Conservation (phyloP, 1,139 yeast genomes). For the Saccharomycopsis phalli region DNA sequence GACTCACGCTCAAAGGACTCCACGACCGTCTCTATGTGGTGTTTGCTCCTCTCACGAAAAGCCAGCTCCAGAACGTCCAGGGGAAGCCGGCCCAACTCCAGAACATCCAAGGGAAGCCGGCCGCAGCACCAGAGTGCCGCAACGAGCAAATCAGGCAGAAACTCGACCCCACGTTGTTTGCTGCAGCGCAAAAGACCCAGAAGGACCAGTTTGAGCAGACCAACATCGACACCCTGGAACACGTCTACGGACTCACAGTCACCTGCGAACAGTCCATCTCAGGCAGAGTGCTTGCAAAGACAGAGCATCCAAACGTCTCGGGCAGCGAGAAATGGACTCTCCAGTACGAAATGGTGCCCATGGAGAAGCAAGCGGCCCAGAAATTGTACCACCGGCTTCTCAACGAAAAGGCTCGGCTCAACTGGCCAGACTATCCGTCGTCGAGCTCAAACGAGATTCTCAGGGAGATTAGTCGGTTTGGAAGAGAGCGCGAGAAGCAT, state of each 20-base stretch:
- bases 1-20: slow-evolving; percentile 15
- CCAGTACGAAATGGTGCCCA: slow-evolving; percentile 22
- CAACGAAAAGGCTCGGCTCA: slow-evolving; percentile 18
- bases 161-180: slow-evolving; percentile 4
- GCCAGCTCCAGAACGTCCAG: slow-evolving; percentile 27
- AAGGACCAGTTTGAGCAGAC: slow-evolving; percentile 23
- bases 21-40: slow-evolving; percentile 25
- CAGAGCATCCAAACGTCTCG: too few species aligned
- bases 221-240: slow-evolving; percentile 21
- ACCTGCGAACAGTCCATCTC: too few species aligned
- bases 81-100: too few species aligned
- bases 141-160: slow-evolving; percentile 7
- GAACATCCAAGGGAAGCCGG: slow-evolving; percentile 9
- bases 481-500: slow-evolving; percentile 6
- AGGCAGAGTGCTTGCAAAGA: too few species aligned
- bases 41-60: slow-evolving; percentile 31
- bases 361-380: slow-evolving; percentile 18
- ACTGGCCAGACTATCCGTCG: slow-evolving; percentile 13
- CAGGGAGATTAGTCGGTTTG: slow-evolving; percentile 6
- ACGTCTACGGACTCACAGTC: slow-evolving; percentile 23
- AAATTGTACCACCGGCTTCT: slow-evolving; percentile 14
- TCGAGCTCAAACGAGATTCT: slow-evolving; percentile 1
- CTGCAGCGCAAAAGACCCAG: too few species aligned
- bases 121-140: slow-evolving; percentile 9
- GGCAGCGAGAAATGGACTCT: slow-evolving; percentile 26